Evolutionary conservation across 495 filamentous ascomycete genomes (phyloP), one percentile per base, ranked within the genome.

Genomic region (Rhizodiscina lignyota): DNA sequence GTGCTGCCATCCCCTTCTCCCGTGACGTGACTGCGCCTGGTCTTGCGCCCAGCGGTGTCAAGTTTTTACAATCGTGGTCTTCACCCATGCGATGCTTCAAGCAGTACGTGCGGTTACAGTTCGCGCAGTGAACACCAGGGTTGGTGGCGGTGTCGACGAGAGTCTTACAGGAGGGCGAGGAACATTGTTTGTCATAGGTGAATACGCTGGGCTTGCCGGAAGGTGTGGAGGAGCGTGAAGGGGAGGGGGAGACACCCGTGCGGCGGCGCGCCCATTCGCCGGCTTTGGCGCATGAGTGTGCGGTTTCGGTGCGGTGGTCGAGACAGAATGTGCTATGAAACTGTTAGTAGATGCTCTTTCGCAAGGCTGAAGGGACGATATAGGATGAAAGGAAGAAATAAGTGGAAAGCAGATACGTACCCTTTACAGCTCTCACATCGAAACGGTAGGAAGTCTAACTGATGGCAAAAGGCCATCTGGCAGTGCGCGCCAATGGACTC

Each of bases 371-470:
- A n/a, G n/a, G n/a, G n/a, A n/a, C n/a, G n/a, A n/a, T n/a, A n/a
- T n/a, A 41, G 15, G 16, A 11, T 17, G 39, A 28, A 18, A 15
- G 11, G 2, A 31, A 23, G 37, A 41, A n/a, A 6, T 11, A 24
- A 22, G 3, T 13, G 24, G 8, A 29, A 22, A 36, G 32, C 1
- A n/a, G 17, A 37, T 16, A 42, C 45, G 16, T 38, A 56, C 52
- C 57, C 67, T 47, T 59, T 62, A 49, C 89, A 97, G 52, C 77
- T 85, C 57, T 89, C 79, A 66, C 89, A 97, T 45, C 72, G 67
- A 62, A 94, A 97, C 26, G 89, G 89, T 8, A 97, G 77, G 62
- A 96, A 96, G 61, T 96, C 91, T 31, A 96, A 80, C 50, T 81
- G 77, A 53, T 85, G 74, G 68, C 89, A 97, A 67, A 82, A 85